Base-by-base conservation (phyloP, 2,329 filamentous ascomycete species). In the Lasiodiplodia citricola region DNA sequence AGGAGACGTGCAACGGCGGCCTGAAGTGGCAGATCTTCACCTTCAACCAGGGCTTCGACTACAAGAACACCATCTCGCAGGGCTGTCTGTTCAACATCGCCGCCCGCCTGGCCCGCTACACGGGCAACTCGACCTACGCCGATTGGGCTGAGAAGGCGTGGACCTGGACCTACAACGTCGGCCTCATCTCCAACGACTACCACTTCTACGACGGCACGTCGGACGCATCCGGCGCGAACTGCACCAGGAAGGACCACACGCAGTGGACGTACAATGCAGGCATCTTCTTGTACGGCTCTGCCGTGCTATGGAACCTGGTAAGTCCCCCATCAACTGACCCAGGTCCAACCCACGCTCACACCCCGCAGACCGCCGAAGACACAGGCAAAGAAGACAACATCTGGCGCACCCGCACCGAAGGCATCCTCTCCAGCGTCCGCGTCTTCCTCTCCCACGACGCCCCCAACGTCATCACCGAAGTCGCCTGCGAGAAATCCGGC, bases 11-110 rank as follows among this genome's bases (percentile, higher is more conserved):
- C 78, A 83, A 81, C 60, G 93, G 93, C 62, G 93, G 93, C 14
- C 80, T 97, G 71, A 88, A 91, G 71, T 97, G 94, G 94, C 93
- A 97, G 81, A 92, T 96, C 70, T 94, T 91, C 81, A 85, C 87
- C 16, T 92, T 91, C 81, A 94, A 94, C 81, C 87, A 85, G 68
- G 92, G 92, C 4, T 88, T 84, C 73, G 79, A 81, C 66, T 88
- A 86, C 73, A 88, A 88, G 71, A 88, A 88, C 72, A 83, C 84
- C 25, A 86, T 88, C 70, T 86, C 84, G 13, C 88, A 88, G 70
- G 87, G 86, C 4, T 86, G 83, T 41, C 83, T 88, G 69, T 87
- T 88, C 77, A 85, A 87, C 72, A 80, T 89, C 18, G 83, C 84
- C 31, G 85, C 92, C 11, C 88, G 93, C 18, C 85, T 96, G 8